phyloP scores from a whole-genome alignment of 2,329 filamentous ascomycete species.

The Claviceps capensis region DNA sequence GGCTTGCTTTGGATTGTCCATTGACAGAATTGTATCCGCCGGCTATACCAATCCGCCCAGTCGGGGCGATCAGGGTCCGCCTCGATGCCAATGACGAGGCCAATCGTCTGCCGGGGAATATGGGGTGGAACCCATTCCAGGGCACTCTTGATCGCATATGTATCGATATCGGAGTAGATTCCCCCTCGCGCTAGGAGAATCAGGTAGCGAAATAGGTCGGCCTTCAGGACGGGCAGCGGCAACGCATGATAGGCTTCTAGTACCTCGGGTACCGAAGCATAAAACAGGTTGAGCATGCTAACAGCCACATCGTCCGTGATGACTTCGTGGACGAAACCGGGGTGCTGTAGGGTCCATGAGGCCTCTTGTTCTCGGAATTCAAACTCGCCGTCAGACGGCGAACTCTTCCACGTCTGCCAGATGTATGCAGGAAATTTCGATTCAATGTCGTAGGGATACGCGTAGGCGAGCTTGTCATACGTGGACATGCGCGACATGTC shows the following conservation, averaged over 20 bases:
- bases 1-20: slow-evolving; percentile 97
- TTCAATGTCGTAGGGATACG: slow-evolving; percentile 85
- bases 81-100: slow-evolving; percentile 87
- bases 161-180: slow-evolving; percentile 87
- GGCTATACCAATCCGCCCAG: slow-evolving; percentile 92
- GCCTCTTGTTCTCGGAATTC: slow-evolving; percentile 72
- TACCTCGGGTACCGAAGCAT: slow-evolving; percentile 68
- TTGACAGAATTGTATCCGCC: slow-evolving; percentile 94
- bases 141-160: slow-evolving; percentile 67
- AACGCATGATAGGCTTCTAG: slow-evolving; percentile 62
- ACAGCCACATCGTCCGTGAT: slow-evolving; percentile 82
- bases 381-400: slow-evolving; percentile 65
- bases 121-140: slow-evolving; percentile 73
- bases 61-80: slow-evolving; percentile 87
- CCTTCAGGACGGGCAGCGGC: slow-evolving; percentile 62
- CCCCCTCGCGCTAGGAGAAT: slow-evolving; percentile 48
- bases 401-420: slow-evolving; percentile 97
- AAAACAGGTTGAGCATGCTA: slow-evolving; percentile 73
- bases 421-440: slow-evolving; percentile 91
- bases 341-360: slow-evolving; percentile 78
- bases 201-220: slow-evolving; percentile 67
- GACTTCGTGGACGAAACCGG: slow-evolving; percentile 89
- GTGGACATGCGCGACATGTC: slow-evolving; percentile 61
- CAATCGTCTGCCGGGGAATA: slow-evolving; percentile 64
- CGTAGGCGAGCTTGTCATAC: slow-evolving; percentile 73